Percentiles rank a stretch among this genome's conserved stretches.
Conservation (phyloP, 768 basidiomycete genomes). For the Pleurotus ostreatus region DNA sequence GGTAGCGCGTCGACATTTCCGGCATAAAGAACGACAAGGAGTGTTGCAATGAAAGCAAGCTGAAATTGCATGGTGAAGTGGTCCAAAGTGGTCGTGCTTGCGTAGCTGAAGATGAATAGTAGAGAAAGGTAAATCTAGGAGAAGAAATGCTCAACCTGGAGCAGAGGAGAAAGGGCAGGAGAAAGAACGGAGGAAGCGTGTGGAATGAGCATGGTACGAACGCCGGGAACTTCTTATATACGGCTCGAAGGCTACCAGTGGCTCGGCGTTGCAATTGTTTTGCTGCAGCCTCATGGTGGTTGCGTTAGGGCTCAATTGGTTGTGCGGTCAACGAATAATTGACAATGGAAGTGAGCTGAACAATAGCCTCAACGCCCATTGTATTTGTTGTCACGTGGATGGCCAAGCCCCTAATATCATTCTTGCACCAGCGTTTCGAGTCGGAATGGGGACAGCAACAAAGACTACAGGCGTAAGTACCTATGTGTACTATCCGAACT, state of each 20-base stretch:
- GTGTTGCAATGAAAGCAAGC: slow-evolving; percentile 31
- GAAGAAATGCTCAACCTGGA: slow-evolving; percentile 7
- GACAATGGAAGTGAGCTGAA: background rate
- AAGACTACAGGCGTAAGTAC: too few relatives aligned
- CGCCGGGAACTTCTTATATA: background rate
- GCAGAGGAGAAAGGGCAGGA: slow-evolving; percentile 1
- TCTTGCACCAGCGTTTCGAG: too few relatives aligned
- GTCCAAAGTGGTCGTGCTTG: background rate
- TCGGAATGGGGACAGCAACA: too few relatives aligned
- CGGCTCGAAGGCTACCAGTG: background rate
- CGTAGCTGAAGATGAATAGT: background rate
- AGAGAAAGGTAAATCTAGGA: background rate
- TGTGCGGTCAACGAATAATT: background rate
- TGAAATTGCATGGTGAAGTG: slow-evolving; percentile 35
- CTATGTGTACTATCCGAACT: too few relatives aligned
- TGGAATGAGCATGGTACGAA: background rate
- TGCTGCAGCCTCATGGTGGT: background rate
- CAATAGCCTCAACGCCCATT: background rate
- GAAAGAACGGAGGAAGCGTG: background rate
- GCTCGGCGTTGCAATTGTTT: slow-evolving; percentile 6
- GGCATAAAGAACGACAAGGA: slow-evolving; percentile 21
- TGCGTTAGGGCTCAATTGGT: background rate
- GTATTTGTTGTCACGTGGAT: background rate
- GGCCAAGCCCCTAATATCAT: too few relatives aligned
- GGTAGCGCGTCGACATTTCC: slow-evolving; percentile 26